A percentile compares a stretch with the other conserved stretches of the same genome.
Conservation (phyloP, 2,329 filamentous ascomycete genomes). For the Verticillium klebahnii region DNA sequence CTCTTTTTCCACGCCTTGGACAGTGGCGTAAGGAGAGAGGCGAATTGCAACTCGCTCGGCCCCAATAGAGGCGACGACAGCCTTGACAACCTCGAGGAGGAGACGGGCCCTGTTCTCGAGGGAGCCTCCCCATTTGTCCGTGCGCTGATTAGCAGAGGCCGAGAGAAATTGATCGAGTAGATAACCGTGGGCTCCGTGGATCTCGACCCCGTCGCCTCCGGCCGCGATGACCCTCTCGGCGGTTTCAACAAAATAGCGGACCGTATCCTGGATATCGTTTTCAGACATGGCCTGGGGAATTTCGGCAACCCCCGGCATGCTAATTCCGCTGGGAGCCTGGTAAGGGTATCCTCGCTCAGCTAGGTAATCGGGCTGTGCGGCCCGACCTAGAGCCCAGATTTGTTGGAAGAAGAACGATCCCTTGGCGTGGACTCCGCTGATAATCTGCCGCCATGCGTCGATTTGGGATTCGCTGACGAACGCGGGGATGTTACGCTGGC, state of each 20-base stretch:
- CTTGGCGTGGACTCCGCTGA: constrained; percentile 19
- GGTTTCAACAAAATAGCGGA: constrained; percentile 47
- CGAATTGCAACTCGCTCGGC: constrained; percentile 35
- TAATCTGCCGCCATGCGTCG: constrained; percentile 19
- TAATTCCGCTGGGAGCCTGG: constrained; percentile 3
- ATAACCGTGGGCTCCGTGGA: constrained; percentile 47
- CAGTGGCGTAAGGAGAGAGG: constrained; percentile 24
- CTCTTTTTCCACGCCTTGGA: constrained; percentile 17
- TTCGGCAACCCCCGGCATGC: not conserved
- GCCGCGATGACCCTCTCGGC: constrained; percentile 47
- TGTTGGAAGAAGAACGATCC: constrained; percentile 20
- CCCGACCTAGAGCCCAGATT: constrained; percentile 10
- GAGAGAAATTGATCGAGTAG: constrained; percentile 55
- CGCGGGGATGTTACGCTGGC: constrained; percentile 25
- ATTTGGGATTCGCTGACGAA: constrained; percentile 33
- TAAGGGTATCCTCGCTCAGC: constrained; percentile 4
- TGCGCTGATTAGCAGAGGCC: constrained; percentile 29
- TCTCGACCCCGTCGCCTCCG: constrained; percentile 62
- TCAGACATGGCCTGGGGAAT: constrained; percentile 56
- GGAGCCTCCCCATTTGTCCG: constrained; percentile 46
- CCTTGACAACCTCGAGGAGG: constrained; percentile 38
- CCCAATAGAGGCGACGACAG: constrained; percentile 7
- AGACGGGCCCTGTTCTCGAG: constrained; percentile 43
- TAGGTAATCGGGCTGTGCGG: constrained; percentile 5
- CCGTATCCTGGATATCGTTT: constrained; percentile 56